phyloP scores from a whole-genome alignment of 768 basidiomycete genomes.

The Pleurotus giganteus region DNA sequence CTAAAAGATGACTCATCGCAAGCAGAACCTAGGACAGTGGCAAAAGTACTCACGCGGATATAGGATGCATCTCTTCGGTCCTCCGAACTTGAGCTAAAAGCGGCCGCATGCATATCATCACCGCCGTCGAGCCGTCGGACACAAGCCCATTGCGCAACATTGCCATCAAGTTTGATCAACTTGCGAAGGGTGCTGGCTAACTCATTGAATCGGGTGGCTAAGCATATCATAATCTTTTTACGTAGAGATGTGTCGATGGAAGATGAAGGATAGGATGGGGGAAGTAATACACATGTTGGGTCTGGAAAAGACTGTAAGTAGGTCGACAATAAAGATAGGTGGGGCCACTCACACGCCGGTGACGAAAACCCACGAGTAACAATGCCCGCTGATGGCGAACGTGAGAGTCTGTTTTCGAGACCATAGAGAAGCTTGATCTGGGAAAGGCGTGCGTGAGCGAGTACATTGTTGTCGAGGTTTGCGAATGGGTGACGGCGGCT shows the following conservation, averaged over 20 bases:
- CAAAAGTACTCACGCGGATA: constrained; percentile 31
- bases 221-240: constrained; percentile 18
- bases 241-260: constrained; percentile 1
- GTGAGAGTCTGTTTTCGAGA: constrained; percentile 20
- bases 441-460: constrained; percentile 27
- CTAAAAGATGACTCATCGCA: too few relatives aligned
- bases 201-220: constrained; percentile 13
- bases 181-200: background rate
- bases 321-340: too few relatives aligned
- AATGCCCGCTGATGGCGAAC: constrained; percentile 6
- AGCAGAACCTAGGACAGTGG: too few relatives aligned
- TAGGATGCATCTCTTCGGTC: constrained; percentile 29
- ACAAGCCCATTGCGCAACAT: constrained; percentile 24
- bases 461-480: constrained; percentile 24
- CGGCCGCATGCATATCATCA: constrained; percentile 24
- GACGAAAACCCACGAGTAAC: constrained; percentile 7
- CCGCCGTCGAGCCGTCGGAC: constrained; percentile 24
- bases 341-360: constrained; percentile 16
- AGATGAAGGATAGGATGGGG: constrained; percentile 15
- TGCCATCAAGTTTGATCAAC: background rate
- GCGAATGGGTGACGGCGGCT: constrained; percentile 30
- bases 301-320: constrained; percentile 15
- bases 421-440: constrained; percentile 27
- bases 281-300: constrained; percentile 25
- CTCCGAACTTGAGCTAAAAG: constrained; percentile 11